phyloP scores from a whole-genome alignment of 169 alveolate species.

The Eimeria necatrix region DNA sequence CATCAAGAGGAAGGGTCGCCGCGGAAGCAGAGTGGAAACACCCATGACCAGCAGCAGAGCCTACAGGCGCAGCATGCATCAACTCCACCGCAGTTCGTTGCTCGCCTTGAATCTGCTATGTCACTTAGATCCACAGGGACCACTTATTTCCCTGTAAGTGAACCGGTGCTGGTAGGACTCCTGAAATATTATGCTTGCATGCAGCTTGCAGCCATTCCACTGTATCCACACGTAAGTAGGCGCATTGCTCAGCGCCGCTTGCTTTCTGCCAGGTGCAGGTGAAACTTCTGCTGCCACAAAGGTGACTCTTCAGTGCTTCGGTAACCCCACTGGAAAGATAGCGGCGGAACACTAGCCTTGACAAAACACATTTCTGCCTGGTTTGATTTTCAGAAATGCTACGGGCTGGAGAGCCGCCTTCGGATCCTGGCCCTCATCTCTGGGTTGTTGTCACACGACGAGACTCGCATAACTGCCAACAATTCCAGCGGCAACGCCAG shows the following conservation, averaged over 20 bases:
- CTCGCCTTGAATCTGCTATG: conserved; percentile 66
- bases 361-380: background rate
- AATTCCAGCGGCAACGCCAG: conserved; percentile 19
- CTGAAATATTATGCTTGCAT: background rate
- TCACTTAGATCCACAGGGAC: conserved; percentile 53
- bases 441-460: conserved; percentile 58
- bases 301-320: background rate
- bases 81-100: conserved; percentile 58
- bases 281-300: background rate
- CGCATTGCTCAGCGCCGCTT: background rate
- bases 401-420: conserved; percentile 55
- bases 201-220: background rate
- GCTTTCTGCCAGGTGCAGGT: background rate
- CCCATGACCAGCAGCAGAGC: conserved; percentile 1
- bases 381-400: conserved; percentile 23
- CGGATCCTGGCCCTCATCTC: conserved; percentile 17
- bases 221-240: background rate
- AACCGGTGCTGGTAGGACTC: background rate
- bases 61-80: conserved; percentile 44
- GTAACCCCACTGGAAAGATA: background rate
- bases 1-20: background rate
- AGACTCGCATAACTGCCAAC: background rate
- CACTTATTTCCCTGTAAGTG: conserved; percentile 8
- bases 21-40: background rate
- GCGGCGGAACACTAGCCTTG: no score